Conservation (phyloP, 2,329 filamentous ascomycete genomes). For the Nothophaeocryptopus gaeumannii region DNA sequence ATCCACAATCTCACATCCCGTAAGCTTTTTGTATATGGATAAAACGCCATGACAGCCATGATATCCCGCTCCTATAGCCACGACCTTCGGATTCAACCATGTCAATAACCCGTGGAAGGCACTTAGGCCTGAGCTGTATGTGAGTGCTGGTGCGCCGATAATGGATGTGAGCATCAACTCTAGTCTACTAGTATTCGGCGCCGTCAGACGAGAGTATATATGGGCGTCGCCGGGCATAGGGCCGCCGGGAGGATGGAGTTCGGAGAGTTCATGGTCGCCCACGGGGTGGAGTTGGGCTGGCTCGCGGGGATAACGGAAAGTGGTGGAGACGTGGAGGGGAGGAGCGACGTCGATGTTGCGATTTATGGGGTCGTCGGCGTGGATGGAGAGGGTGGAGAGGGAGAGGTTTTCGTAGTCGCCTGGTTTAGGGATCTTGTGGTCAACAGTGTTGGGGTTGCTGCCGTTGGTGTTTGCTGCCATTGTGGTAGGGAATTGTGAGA, state of each 20-base stretch:
- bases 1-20: conserved; percentile 68
- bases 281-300: conserved; percentile 58
- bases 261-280: conserved; percentile 25
- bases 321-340: conserved; percentile 86
- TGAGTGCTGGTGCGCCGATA: conserved; percentile 66
- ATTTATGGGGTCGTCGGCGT: conserved; percentile 38
- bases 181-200: conserved; percentile 78
- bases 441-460: conserved; percentile 27
- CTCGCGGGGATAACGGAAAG: conserved; percentile 75
- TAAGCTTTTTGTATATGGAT: conserved; percentile 68
- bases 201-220: conserved; percentile 77
- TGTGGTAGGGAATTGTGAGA: not conserved
- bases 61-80: conserved; percentile 82
- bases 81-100: conserved; percentile 75
- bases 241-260: conserved; percentile 28
- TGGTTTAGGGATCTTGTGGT: conserved; percentile 19
- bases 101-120: conserved; percentile 86
- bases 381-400: conserved; percentile 33
- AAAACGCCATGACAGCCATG: conserved; percentile 92
- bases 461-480: conserved; percentile 16
- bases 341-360: conserved; percentile 70
- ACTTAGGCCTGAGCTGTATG: conserved; percentile 80
- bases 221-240: conserved; percentile 59
- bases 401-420: conserved; percentile 21
- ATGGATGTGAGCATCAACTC: conserved; percentile 77